A percentile compares a stretch with the other conserved stretches of the same genome.
phyloP scores from a whole-genome alignment of 2,329 filamentous ascomycete species.

The Talaromyces pinophilus region DNA sequence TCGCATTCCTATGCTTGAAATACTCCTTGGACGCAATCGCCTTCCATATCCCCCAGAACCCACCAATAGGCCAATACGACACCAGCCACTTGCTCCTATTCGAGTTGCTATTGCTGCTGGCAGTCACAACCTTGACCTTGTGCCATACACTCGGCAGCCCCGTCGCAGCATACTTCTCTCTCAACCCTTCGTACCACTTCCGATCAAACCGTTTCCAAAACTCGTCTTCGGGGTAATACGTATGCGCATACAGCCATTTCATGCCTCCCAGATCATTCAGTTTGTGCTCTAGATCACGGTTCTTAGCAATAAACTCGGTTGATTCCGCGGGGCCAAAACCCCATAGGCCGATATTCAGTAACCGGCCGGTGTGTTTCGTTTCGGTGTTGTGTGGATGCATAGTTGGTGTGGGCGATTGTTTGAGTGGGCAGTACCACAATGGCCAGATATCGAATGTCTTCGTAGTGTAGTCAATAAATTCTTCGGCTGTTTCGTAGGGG shows the following conservation, averaged over 20 bases:
- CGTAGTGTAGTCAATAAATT: slow-evolving; percentile 58
- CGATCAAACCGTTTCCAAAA: slow-evolving; percentile 49
- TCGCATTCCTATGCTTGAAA: slow-evolving; percentile 22
- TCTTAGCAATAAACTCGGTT: slow-evolving; percentile 65
- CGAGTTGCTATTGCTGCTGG: slow-evolving; percentile 22
- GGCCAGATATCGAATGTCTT: slow-evolving; percentile 53
- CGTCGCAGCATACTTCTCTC: slow-evolving; percentile 42
- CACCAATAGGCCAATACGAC: slow-evolving; percentile 19
- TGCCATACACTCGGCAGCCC: slow-evolving; percentile 40
- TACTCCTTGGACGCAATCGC: slow-evolving; percentile 23
- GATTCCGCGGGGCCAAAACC: slow-evolving; percentile 65
- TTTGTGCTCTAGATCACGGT: slow-evolving; percentile 70
- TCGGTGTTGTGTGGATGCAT: slow-evolving; percentile 23
- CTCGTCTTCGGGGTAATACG: slow-evolving; percentile 70
- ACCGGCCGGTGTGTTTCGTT: slow-evolving; percentile 8
- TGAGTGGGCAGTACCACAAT: slow-evolving; percentile 60
- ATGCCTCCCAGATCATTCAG: slow-evolving; percentile 69
- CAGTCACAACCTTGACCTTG: slow-evolving; percentile 32
- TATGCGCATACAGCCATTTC: slow-evolving; percentile 87
- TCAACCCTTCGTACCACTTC: slow-evolving; percentile 39
- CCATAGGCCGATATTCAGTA: slow-evolving; percentile 70
- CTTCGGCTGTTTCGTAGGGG: slow-evolving; percentile 53
- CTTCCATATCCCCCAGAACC: slow-evolving; percentile 24
- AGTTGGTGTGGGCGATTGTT: slow-evolving; percentile 27
- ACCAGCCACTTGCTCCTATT: slow-evolving; percentile 20